Evolutionary conservation across 148 eudicot genomes (phyloP).

Genomic region (Vaccinium myrtillus): DNA sequence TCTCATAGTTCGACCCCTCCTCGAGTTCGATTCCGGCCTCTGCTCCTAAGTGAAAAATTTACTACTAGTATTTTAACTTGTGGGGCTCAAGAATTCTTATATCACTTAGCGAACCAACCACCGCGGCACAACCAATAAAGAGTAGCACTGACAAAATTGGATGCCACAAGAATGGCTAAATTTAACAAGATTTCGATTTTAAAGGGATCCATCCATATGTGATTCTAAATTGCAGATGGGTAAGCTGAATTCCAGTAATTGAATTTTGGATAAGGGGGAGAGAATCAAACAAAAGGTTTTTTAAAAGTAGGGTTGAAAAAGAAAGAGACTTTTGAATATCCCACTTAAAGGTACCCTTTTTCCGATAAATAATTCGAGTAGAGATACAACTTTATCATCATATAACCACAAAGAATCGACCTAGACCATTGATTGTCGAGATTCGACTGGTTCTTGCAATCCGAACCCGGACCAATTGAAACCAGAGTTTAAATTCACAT

Average conservation of each 20-base stretch:
- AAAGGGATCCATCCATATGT: background rate
- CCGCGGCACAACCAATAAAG: background rate
- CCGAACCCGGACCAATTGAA: too few relatives aligned
- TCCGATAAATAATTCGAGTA: background rate
- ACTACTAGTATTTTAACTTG: background rate
- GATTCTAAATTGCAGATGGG: background rate
- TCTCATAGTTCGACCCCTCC: background rate
- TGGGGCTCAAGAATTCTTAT: background rate
- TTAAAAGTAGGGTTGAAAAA: background rate
- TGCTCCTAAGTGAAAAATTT: background rate
- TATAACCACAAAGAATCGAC: background rate
- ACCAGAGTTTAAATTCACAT: background rate
- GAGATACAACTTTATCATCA: background rate
- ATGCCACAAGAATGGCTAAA: background rate
- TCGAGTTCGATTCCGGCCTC: background rate
- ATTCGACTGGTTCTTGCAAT: background rate
- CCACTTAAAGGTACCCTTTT: background rate
- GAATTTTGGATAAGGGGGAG: background rate
- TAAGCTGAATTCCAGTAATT: background rate
- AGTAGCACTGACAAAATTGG: background rate
- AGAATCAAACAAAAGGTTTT: slow-evolving; percentile 22
- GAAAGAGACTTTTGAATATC: slow-evolving; percentile 1
- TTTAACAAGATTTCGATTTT: background rate
- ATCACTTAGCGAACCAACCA: background rate
- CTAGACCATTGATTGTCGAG: background rate